Evolutionary conservation across 768 basidiomycete genomes (phyloP).

Genomic region (Boletus subparvulus): DNA sequence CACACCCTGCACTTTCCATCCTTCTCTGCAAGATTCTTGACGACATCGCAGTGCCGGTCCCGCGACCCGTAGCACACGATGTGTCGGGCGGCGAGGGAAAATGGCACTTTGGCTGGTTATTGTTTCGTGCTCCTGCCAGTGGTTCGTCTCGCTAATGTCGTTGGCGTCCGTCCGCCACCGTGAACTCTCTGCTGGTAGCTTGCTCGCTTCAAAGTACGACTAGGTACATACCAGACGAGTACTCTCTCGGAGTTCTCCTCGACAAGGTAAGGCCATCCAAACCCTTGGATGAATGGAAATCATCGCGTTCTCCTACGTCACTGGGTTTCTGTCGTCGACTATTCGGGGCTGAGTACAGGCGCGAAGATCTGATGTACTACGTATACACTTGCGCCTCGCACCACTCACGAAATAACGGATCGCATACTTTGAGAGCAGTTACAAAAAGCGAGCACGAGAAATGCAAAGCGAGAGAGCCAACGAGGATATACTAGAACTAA

Average conservation of each 20-base stretch:
- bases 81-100: constrained; percentile 31
- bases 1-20: constrained; percentile 35
- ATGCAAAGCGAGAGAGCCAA: too few species aligned
- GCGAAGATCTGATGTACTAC: too few species aligned
- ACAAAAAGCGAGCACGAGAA: too few species aligned
- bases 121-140: constrained; percentile 38
- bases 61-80: constrained; percentile 47
- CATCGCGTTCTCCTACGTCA: too few species aligned
- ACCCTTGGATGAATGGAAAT: too few species aligned
- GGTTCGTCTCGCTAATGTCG: constrained; percentile 33
- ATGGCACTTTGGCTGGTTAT: constrained; percentile 24
- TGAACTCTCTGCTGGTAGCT: constrained; percentile 40
- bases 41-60: constrained; percentile 51
- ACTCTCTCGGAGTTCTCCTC: too few species aligned
- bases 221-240: constrained; percentile 60
- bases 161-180: constrained; percentile 37
- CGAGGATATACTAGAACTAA: too few species aligned
- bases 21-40: constrained; percentile 44
- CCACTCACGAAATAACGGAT: too few species aligned
- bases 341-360: too few species aligned
- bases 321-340: constrained; percentile 49
- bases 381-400: too few species aligned
- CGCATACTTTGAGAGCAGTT: too few species aligned
- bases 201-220: constrained; percentile 51
- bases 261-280: too few species aligned